Conservation (phyloP, 306 rosid genomes). For the Adenanthera pavonina region DNA sequence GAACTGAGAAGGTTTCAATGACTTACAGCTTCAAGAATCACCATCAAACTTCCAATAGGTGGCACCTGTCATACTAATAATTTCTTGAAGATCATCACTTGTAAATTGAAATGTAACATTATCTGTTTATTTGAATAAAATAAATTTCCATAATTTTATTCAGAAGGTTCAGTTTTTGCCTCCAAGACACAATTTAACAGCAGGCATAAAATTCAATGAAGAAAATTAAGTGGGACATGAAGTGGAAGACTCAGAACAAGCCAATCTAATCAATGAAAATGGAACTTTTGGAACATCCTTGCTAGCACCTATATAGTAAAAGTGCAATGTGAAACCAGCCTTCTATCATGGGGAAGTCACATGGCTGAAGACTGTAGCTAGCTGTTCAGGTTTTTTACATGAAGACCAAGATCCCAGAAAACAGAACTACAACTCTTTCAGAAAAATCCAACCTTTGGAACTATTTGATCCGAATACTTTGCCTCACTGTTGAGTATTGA, state of each 20-base stretch:
- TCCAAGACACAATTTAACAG: background rate
- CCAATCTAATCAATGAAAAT: slow-evolving; percentile 41
- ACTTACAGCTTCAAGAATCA: no score
- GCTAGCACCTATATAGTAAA: slow-evolving; percentile 19
- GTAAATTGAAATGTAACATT: no score
- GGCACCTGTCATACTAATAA: no score
- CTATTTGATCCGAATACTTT: slow-evolving; percentile 1
- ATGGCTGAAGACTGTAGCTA: slow-evolving; percentile 35
- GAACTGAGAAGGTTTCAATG: no score
- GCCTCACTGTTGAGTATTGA: background rate
- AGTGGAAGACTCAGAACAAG: slow-evolving; percentile 17
- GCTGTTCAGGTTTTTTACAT: slow-evolving; percentile 13
- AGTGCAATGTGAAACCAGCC: slow-evolving; percentile 23
- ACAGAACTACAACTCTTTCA: slow-evolving; percentile 27
- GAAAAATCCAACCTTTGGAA: slow-evolving; percentile 31
- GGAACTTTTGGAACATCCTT: slow-evolving; percentile 46
- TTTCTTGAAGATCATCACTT: no score
- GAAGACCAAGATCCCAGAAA: slow-evolving; percentile 45
- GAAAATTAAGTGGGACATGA: slow-evolving; percentile 13
- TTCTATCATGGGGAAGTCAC: slow-evolving; percentile 39
- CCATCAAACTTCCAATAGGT: no score
- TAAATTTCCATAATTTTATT: background rate
- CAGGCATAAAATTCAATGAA: slow-evolving; percentile 22
- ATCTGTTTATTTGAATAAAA: background rate
- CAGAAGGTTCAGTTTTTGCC: background rate